Conservation (phyloP, 257 asterid species). For the Primulina eburnea region DNA sequence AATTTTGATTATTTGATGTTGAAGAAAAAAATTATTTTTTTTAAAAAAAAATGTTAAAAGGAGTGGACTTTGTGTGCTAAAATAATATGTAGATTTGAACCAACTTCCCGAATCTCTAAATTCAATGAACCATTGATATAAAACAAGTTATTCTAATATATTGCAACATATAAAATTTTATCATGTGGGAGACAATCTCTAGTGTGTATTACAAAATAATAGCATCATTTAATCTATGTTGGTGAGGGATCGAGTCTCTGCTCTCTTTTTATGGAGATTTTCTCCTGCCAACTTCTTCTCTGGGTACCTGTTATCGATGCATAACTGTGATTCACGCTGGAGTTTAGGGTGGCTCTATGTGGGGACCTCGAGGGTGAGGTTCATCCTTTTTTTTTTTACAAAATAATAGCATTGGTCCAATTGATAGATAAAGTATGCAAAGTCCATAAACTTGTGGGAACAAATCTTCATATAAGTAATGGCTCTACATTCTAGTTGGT, state of each 20-base stretch:
- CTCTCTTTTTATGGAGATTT: too few relatives aligned
- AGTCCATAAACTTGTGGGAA: slow-evolving; percentile 26
- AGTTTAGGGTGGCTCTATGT: too few relatives aligned
- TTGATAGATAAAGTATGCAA: slow-evolving; percentile 8
- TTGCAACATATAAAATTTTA: slow-evolving; percentile 32
- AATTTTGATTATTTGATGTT: neutral
- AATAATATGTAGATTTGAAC: too few relatives aligned
- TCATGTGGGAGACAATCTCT: slow-evolving; percentile 24
- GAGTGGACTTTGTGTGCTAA: neutral
- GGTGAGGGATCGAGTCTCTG: too few relatives aligned
- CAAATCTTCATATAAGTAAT: neutral
- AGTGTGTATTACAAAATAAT: slow-evolving; percentile 3
- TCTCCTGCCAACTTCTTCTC: too few relatives aligned
- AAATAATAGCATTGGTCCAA: slow-evolving; percentile 28
- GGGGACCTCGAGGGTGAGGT: too few relatives aligned
- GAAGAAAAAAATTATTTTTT: too few relatives aligned
- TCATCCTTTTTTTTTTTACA: too few relatives aligned
- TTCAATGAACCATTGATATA: slow-evolving; percentile 34
- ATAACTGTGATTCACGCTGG: too few relatives aligned
- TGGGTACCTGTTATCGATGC: too few relatives aligned
- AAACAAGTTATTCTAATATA: slow-evolving; percentile 26
- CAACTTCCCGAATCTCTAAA: slow-evolving; percentile 29
- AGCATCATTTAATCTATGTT: too few relatives aligned
- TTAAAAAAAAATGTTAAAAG: neutral
- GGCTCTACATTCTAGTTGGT: too few relatives aligned